Conservation (phyloP, 768 basidiomycete species). For the Leccinum ochraceum region DNA sequence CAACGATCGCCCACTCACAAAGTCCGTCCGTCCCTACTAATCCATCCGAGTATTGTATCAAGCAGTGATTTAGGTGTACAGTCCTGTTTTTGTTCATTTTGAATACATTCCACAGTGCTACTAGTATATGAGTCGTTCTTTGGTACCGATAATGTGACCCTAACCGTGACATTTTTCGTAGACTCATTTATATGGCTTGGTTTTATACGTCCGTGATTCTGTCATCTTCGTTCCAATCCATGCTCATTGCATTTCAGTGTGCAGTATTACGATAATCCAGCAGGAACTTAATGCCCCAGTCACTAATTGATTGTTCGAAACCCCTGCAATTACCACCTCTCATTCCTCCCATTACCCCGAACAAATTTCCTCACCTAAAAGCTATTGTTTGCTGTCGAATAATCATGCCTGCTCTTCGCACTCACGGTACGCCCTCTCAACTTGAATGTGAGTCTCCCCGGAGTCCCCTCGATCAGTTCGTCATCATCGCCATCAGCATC, state of each 20-base stretch:
- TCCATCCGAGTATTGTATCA: neutral
- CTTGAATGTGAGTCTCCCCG: too few relatives aligned
- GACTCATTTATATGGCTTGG: slow-evolving; percentile 23
- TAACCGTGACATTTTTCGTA: neutral
- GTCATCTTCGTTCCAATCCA: too few relatives aligned
- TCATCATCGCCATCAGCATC: too few relatives aligned
- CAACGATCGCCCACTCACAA: slow-evolving; percentile 15
- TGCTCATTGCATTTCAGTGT: neutral
- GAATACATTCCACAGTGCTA: slow-evolving; percentile 20
- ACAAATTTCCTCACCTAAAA: too few relatives aligned
- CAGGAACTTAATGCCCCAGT: neutral
- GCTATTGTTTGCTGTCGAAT: too few relatives aligned
- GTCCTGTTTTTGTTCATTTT: slow-evolving; percentile 20
- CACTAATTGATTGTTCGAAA: too few relatives aligned
- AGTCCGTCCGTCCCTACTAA: neutral
- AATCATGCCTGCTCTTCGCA: too few relatives aligned
- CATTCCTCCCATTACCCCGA: too few relatives aligned
- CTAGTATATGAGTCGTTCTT: slow-evolving; percentile 8
- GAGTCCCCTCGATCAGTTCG: too few relatives aligned
- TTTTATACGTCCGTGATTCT: slow-evolving; percentile 11
- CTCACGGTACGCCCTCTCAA: too few relatives aligned
- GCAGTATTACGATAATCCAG: neutral
- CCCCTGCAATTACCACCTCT: too few relatives aligned
- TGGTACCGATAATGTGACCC: neutral
- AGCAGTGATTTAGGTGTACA: slow-evolving; percentile 11